phyloP scores from a whole-genome alignment of 768 basidiomycete genomes.

The Pleurotus salmoneostramineus region DNA sequence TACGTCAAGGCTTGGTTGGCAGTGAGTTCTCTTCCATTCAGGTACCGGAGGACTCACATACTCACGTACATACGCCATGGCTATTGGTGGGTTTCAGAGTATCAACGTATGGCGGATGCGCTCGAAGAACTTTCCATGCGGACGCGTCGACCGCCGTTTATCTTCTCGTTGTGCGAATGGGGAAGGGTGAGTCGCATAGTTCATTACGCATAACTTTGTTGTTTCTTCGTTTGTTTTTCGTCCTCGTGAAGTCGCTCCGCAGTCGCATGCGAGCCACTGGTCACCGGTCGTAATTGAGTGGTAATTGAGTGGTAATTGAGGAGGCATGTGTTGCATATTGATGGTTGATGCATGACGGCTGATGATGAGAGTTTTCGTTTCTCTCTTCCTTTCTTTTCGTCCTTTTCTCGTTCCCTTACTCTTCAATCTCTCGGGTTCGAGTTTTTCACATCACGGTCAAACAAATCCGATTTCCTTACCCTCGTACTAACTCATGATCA shows the following conservation, averaged over 20 bases:
- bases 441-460: too few relatives aligned
- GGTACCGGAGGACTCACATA: background rate
- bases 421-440: too few relatives aligned
- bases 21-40: conserved; percentile 28
- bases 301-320: background rate
- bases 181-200: conserved; percentile 42
- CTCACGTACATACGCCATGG: too few relatives aligned
- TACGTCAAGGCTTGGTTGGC: conserved; percentile 49
- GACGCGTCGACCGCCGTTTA: conserved; percentile 43
- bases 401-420: background rate
- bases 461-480: too few relatives aligned
- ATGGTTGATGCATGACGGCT: too few relatives aligned
- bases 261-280: background rate
- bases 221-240: too few relatives aligned
- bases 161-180: conserved; percentile 64
- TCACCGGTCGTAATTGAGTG: background rate
- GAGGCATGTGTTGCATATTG: too few relatives aligned
- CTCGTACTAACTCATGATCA: too few relatives aligned
- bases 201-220: too few relatives aligned
- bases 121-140: conserved; percentile 42
- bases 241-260: background rate
- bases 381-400: background rate
- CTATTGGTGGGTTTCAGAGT: conserved; percentile 34
- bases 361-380: too few relatives aligned
- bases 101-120: conserved; percentile 59